phyloP scores from a whole-genome alignment of 331 rosid genomes.

The Pyrus hybrid region DNA sequence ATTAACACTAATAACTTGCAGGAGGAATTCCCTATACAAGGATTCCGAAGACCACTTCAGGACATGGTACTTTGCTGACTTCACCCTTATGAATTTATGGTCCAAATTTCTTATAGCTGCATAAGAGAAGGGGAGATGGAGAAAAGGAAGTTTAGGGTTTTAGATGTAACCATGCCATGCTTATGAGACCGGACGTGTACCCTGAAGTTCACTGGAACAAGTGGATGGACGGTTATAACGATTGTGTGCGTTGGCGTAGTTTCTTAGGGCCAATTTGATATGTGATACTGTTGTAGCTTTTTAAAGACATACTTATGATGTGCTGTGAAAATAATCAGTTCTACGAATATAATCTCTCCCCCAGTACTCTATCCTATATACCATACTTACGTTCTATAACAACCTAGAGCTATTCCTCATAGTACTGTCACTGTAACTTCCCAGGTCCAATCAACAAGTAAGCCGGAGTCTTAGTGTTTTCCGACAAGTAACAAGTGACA shows the following conservation, averaged over 20 bases:
- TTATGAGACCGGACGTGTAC: slow-evolving; percentile 84
- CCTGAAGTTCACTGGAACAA: slow-evolving; percentile 64
- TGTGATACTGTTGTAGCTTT: neutral
- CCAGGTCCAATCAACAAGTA: neutral
- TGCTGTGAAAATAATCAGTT: neutral
- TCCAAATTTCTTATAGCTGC: slow-evolving; percentile 52
- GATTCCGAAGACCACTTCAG: slow-evolving; percentile 60
- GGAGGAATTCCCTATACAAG: slow-evolving; percentile 65
- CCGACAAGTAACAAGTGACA: neutral
- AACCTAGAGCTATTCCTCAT: neutral
- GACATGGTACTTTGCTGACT: slow-evolving; percentile 58
- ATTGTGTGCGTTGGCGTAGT: slow-evolving; percentile 60
- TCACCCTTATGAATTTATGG: slow-evolving; percentile 66
- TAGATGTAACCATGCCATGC: slow-evolving; percentile 73
- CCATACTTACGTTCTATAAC: neutral
- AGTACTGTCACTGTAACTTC: neutral
- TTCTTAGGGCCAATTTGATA: neutral
- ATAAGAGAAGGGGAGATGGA: slow-evolving; percentile 23
- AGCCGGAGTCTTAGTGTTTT: neutral
- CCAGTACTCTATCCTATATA: neutral
- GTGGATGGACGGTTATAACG: slow-evolving; percentile 74
- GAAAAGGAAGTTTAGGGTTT: slow-evolving; percentile 27
- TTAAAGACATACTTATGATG: neutral
- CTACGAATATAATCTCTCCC: neutral
- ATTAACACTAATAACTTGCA: slow-evolving; percentile 24